Base-by-base conservation (phyloP, 1,284 basidiomycete species). In the Ustilago trichophora region DNA sequence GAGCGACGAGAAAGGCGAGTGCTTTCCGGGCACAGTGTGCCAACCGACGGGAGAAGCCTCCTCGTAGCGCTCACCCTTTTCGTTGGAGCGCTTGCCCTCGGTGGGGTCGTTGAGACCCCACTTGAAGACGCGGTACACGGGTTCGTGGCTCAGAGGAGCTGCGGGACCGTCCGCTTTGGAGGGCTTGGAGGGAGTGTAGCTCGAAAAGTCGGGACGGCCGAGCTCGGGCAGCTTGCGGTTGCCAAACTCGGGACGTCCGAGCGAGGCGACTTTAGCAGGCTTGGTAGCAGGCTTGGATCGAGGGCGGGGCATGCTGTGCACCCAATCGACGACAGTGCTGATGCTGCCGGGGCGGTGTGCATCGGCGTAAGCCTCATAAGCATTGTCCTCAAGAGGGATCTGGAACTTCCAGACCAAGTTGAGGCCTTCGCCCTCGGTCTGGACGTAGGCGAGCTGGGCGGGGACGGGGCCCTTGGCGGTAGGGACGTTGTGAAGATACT, bases 61-160 rank as follows among this genome's bases (percentile, higher is more conserved):
- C 4, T 48, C 11, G 49, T 68, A 71, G 50, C 51, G 57, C 32
- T 62, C 53, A 22, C 69, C 73, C 40, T 36, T 50, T 35, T 75
- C 73, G 42, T 62, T 51, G 38, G 67, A 64, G 29, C 75, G 56
- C 35, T 57, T 67, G 43, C 71, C 75, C 44, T 76, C 75, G 40
- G 60, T 67, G 4, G 75, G 75, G 47, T 76, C 75, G 36, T 76
- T 76, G 50, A 67, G 36, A 18, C 73, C 73, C 74, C 74, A 76
- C 40, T 64, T 63, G 65, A 75, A 68, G 26, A 76, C 74, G 22
- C 60, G 52, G 55, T 73, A 75, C 13, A 58, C n/a, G 21, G 73
- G 62, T 15, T 68, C 54, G 38, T 62, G 58, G 41, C 58, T 62
- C 64, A 49, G 22, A 15, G 40, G 40, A 27, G 41, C 31, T 10